Percentiles rank a stretch among this genome's conserved stretches.
These are phyloP conservation scores for Pleurotus sapidus DNA, from an alignment of 768 basidiomycete species.

Conservation along the genomic window DNA sequence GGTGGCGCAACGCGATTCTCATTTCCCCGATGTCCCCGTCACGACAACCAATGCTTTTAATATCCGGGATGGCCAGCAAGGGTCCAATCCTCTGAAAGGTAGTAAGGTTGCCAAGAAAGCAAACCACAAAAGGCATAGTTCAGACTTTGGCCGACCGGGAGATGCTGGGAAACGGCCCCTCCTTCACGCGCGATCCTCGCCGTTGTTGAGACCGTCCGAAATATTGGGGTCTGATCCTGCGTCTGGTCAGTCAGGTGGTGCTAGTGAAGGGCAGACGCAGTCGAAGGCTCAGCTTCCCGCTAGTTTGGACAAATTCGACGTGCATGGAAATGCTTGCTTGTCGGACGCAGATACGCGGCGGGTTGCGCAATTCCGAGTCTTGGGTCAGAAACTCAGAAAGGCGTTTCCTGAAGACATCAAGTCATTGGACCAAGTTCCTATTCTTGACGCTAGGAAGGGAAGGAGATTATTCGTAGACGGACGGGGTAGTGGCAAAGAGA, in stretches of 20 bases:
- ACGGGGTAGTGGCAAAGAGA: background rate
- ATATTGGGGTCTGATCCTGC: background rate
- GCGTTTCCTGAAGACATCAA: constrained; percentile 50
- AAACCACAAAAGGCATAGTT: background rate
- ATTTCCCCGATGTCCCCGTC: background rate
- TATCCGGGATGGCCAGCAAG: background rate
- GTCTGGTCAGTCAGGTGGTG: background rate
- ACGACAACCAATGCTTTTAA: no score
- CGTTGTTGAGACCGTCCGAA: background rate
- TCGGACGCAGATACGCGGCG: background rate
- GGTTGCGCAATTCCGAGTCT: constrained; percentile 43
- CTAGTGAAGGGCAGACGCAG: background rate
- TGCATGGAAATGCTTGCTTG: background rate
- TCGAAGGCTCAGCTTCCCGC: background rate
- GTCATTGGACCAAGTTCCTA: background rate
- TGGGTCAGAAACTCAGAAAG: constrained; percentile 54
- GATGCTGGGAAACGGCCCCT: background rate
- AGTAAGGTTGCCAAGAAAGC: background rate
- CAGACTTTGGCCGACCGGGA: background rate
- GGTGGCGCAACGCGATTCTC: background rate
- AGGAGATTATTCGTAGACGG: background rate
- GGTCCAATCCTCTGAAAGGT: background rate
- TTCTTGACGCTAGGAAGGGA: background rate
- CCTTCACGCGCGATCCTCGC: background rate
- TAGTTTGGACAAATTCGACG: background rate